These are phyloP conservation scores for Endothia cerciana DNA, from an alignment of 2,329 filamentous ascomycete genomes.

Conservation along the genomic window DNA sequence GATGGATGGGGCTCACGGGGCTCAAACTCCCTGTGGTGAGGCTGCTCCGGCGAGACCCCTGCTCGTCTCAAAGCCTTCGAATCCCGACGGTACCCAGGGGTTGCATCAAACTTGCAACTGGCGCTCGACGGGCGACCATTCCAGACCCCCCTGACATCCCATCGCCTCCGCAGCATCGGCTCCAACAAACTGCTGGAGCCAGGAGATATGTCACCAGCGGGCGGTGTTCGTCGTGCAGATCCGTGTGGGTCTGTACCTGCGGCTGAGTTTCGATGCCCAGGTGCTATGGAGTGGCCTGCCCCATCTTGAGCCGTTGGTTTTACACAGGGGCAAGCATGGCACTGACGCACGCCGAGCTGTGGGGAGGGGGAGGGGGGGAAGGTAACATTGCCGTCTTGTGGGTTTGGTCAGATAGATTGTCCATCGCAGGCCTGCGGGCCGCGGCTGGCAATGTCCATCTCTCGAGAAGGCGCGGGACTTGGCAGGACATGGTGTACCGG, in stretches of 20 bases:
- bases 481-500: background rate
- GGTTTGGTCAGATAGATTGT: background rate
- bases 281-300: slow-evolving; percentile 20
- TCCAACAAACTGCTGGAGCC: background rate
- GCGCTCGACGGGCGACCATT: background rate
- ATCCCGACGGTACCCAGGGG: slow-evolving; percentile 15
- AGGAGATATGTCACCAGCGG: background rate
- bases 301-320: slow-evolving; percentile 24
- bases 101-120: background rate
- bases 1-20: slow-evolving; percentile 1
- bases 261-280: slow-evolving; percentile 14
- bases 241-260: background rate
- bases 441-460: background rate
- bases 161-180: background rate
- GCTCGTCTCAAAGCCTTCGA: slow-evolving; percentile 7
- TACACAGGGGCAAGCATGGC: slow-evolving; percentile 22
- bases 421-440: background rate
- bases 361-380: slow-evolving; percentile 7
- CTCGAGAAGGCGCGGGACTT: background rate
- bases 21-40: background rate
- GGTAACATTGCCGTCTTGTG: slow-evolving; percentile 1
- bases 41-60: slow-evolving; percentile 16
- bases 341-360: slow-evolving; percentile 23
- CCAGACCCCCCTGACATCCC: background rate
- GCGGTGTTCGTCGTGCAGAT: background rate